Conservation (phyloP, 768 basidiomycete species). For the Piloderma croceum region DNA sequence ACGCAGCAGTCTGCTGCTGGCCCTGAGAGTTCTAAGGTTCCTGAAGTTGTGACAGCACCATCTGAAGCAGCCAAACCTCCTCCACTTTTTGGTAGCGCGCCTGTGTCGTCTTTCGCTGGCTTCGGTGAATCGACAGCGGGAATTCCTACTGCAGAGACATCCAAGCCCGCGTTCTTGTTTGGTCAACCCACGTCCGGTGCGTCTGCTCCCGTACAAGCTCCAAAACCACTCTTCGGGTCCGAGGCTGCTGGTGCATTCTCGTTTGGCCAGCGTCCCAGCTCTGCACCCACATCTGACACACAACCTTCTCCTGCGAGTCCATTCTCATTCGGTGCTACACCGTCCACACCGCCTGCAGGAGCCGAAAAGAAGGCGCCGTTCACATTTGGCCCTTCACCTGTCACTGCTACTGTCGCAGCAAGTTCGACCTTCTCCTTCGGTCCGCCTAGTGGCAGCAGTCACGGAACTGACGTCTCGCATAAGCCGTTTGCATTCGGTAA, state of each 20-base stretch:
- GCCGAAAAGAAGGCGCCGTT: slow-evolving; percentile 35
- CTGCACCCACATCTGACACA: slow-evolving; percentile 10
- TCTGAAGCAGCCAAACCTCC: neutral
- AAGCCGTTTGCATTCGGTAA: slow-evolving; percentile 55
- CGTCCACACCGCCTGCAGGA: slow-evolving; percentile 29
- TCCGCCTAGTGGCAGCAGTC: slow-evolving; percentile 28
- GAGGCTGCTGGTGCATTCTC: slow-evolving; percentile 19
- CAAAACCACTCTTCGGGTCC: slow-evolving; percentile 26
- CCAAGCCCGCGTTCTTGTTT: slow-evolving; percentile 21
- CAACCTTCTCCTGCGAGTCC: too few species aligned
- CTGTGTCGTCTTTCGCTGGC: slow-evolving; percentile 15
- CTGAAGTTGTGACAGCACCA: too few species aligned
- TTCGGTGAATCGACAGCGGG: slow-evolving; percentile 10
- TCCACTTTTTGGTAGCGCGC: slow-evolving; percentile 1
- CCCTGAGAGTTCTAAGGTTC: too few species aligned
- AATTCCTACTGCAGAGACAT: slow-evolving; percentile 3
- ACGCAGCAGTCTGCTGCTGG: slow-evolving; percentile 3
- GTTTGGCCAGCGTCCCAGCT: slow-evolving; percentile 23
- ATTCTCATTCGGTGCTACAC: slow-evolving; percentile 19
- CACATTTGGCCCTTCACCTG: slow-evolving; percentile 28
- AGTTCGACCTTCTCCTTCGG: slow-evolving; percentile 46
- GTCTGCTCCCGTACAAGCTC: slow-evolving; percentile 19
- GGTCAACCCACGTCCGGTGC: slow-evolving; percentile 19
- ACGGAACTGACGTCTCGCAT: slow-evolving; percentile 37
- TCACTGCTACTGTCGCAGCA: slow-evolving; percentile 17